Evolutionary conservation across 371 early-diverging fungal genomes (phyloP).

Genomic region (Phascolomyces articulosus): DNA sequence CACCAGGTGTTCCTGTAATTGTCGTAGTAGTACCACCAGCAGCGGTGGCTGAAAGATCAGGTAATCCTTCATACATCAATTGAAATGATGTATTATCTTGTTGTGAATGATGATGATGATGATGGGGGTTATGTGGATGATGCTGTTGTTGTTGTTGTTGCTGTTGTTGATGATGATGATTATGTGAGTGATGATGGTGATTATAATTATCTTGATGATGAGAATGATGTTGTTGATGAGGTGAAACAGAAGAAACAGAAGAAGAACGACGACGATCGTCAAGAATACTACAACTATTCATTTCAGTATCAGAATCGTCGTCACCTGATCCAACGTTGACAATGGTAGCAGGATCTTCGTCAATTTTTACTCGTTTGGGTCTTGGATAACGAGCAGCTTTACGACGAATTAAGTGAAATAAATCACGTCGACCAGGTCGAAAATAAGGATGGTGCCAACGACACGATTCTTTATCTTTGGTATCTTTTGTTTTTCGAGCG

Average conservation of each 20-base stretch:
- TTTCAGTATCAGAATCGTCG: slow-evolving; percentile 39
- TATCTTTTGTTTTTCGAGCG: slow-evolving; percentile 57
- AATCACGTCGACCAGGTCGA: slow-evolving; percentile 48
- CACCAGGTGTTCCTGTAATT: too few species aligned
- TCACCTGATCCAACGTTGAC: slow-evolving; percentile 33
- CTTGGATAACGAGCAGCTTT: slow-evolving; percentile 45
- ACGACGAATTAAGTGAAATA: slow-evolving; percentile 52
- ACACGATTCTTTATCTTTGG: slow-evolving; percentile 53
- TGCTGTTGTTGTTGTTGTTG: slow-evolving; percentile 6
- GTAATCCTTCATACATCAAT: slow-evolving; percentile 5
- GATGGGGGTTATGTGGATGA: neutral
- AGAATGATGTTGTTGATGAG: slow-evolving; percentile 4
- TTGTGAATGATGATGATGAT: neutral
- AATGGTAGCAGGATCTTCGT: slow-evolving; percentile 42
- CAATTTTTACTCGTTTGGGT: slow-evolving; percentile 30
- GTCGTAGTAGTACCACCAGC: neutral
- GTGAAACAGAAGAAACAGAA: slow-evolving; percentile 18
- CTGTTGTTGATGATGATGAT: too few species aligned
- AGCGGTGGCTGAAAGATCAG: neutral
- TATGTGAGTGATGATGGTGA: neutral
- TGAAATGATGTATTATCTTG: slow-evolving; percentile 4
- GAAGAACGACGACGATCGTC: slow-evolving; percentile 21
- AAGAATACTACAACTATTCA: slow-evolving; percentile 9
- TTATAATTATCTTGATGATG: neutral
- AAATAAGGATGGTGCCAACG: slow-evolving; percentile 56